Conservation (phyloP, 139 green algal species). For the Spirogloea muscicola region DNA sequence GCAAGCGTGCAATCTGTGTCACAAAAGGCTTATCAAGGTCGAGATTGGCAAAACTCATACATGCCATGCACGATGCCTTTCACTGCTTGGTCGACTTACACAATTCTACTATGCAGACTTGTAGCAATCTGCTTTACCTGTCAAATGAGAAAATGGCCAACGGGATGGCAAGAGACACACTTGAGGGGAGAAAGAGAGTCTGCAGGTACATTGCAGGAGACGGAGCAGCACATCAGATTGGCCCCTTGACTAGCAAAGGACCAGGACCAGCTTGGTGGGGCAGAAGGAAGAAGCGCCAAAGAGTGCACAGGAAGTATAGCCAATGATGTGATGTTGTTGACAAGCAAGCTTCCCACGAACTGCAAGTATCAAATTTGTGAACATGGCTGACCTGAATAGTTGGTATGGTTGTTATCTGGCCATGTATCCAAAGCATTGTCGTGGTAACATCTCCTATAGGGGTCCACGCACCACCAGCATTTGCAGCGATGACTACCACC, state of each 20-base stretch:
- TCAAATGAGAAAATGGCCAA: constrained; percentile 50
- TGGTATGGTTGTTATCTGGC: constrained; percentile 58
- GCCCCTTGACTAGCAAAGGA: too few relatives aligned
- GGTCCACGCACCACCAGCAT: constrained; percentile 72
- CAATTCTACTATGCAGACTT: too few relatives aligned
- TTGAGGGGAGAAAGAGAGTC: constrained; percentile 30
- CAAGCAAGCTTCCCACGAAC: constrained; percentile 6
- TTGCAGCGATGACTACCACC: constrained; percentile 68
- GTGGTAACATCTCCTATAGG: constrained; percentile 74
- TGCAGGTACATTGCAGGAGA: neutral
- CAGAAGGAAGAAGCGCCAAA: neutral
- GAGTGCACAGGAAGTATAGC: neutral
- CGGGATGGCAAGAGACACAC: constrained; percentile 52
- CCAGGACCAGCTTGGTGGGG: too few relatives aligned
- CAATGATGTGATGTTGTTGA: neutral
- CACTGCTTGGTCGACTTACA: too few relatives aligned
- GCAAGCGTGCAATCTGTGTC: too few relatives aligned
- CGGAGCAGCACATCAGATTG: too few relatives aligned
- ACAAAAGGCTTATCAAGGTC: too few relatives aligned
- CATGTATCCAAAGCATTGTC: constrained; percentile 77
- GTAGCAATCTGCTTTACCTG: too few relatives aligned
- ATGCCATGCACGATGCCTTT: too few relatives aligned
- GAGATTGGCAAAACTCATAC: too few relatives aligned
- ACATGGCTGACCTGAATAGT: constrained; percentile 66
- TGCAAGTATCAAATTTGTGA: too few relatives aligned